Conservation (phyloP, 78 protist genomes). For the Dictyostelium intermedium region DNA sequence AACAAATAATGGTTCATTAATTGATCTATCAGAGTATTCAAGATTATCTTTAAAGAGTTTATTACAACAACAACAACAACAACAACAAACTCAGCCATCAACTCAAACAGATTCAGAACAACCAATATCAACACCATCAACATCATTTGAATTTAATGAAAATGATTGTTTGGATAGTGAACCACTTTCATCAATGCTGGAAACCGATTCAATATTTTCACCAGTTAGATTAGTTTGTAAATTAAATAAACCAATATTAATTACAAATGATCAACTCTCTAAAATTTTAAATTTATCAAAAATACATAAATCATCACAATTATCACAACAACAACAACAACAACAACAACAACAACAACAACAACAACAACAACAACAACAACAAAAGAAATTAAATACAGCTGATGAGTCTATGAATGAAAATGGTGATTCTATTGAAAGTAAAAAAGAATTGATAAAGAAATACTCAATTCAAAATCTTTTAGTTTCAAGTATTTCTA, state of each 20-base stretch:
- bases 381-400: background rate
- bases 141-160: background rate
- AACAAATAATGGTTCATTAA: background rate
- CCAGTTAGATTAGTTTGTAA: conserved; percentile 38
- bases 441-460: background rate
- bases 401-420: background rate
- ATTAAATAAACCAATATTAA: conserved; percentile 6
- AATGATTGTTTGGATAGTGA: background rate
- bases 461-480: conserved; percentile 22
- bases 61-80: background rate
- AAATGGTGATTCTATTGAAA: background rate
- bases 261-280: background rate
- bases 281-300: conserved; percentile 1
- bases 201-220: background rate
- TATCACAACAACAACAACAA: background rate
- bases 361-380: background rate
- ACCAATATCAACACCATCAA: background rate
- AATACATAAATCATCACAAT: background rate
- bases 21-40: background rate
- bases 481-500: background rate
- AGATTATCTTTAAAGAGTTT: conserved; percentile 14
- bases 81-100: background rate
- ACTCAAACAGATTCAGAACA: background rate
- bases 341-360: background rate
- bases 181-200: background rate